Evolutionary conservation across 139 green algal species (phyloP), one percentile per base, ranked within the genome.

Genomic region (Pleodorina starrii): DNA sequence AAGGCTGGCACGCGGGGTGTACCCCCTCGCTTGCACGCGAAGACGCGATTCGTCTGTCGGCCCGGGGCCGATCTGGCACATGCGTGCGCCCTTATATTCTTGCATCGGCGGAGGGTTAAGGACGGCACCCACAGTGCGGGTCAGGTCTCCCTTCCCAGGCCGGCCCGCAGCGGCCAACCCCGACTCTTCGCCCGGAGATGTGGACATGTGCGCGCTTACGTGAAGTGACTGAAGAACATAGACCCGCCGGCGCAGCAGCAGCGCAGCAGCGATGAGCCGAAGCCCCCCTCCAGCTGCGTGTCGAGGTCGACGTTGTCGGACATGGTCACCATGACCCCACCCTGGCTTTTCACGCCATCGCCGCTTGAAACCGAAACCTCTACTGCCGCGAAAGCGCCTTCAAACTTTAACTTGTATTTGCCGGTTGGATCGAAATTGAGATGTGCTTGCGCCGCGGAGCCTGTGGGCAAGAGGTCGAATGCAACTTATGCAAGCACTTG

Each of bases 251-350:
- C 78, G 77, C 89, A 94, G 89, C 91, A 94, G 86, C 89, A 93
- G 12, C 78, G 85, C n/a, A 90, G 84, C 9, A 86, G 76, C 0
- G 89, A 92, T 6, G 5, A 23, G 1, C 83, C 77, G 7, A 84
- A 21, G 17, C 88, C 75, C 23, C 91, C 91, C 54, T 93, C 81
- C 42, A 92, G 50, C 38, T 66, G 79, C 11, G 77, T 84, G 40
- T 90, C 60, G 5, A 94, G 46, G 51, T 91, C 77, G 0, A 94
- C 38, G 50, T 89, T 89, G 78, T 72, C 42, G 40, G 25, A 69
- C 89, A 94, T 94, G 29, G 80, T 84, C 5, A 94, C 86, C 91
- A 94, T 94, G 3, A 84, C 85, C 3, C 90, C 85, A 10, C 60
- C 75, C 44, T 94, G 77, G 51, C 50, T 73, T 79, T 91, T 94